Evolutionary conservation across 768 basidiomycete species (phyloP), one percentile per base, ranked within the genome.

Genomic region (Russula abietina): DNA sequence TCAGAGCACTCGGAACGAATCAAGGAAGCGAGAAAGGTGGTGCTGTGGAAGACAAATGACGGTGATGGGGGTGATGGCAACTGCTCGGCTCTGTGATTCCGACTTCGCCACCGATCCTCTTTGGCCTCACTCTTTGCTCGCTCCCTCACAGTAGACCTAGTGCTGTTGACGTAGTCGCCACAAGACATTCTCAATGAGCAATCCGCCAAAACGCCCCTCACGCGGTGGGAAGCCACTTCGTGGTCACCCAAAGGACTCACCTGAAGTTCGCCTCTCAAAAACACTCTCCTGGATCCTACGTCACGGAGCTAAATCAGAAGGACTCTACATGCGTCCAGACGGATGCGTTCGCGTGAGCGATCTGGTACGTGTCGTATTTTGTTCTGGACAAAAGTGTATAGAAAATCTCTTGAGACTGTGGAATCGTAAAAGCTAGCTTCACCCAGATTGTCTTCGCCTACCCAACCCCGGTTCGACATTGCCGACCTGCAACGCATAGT

Each of bases 261-360:
- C 83, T 0, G 84, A 88, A 54, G 82, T 89, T 7, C 80, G 84
- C 12, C 68, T 90, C 16, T 93, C 91, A 16, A 98, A 97, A 74
- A 90, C 91, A 0, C 75, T 98, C 10, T 88, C 93, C 0, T 98
- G 89, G 82, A 77, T 98, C 28, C 82, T 98, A n/a, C 83, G 95
- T 4, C 96, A 98, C 72, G 92, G 89, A 0, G 93, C 94, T 22
- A 78, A 83, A 66, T 83, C 82, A 41, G 87, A 95, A 64, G 83
- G 86, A 0, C 71, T 98, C 5, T 69, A 76, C 4, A 88, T 98
- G 77, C 83, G 95, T 9, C 70, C 79, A 33, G 96, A 98, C 70
- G 96, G 96, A 17, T 98, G 87, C 70, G 85, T 93, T 3, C 81
- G 81, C 66, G 89, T 98, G 7, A 75, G 78, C 2, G 92, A 95